A percentile compares a stretch with the other conserved stretches of the same genome.
phyloP scores from a whole-genome alignment of 441 rosid species.

The Biscutella laevigata region DNA sequence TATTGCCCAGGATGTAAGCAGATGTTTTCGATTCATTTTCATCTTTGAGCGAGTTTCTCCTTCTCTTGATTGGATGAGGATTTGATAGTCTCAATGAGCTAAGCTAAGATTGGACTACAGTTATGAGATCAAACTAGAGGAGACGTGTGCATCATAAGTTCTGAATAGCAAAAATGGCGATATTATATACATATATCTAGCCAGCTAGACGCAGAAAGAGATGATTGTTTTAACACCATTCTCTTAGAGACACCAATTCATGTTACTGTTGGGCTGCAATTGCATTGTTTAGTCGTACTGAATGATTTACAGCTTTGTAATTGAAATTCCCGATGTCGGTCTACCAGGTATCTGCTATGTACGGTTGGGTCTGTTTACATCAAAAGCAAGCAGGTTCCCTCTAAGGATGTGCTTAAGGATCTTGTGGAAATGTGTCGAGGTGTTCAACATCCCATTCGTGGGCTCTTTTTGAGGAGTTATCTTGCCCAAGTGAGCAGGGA shows the following conservation, averaged over 20 bases:
- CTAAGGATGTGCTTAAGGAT: constrained; percentile 74
- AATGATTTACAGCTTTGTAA: not conserved
- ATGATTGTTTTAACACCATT: not conserved
- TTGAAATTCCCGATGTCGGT: constrained; percentile 11
- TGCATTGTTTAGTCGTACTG: not conserved
- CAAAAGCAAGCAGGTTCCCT: constrained; percentile 70
- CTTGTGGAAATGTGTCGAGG: constrained; percentile 90
- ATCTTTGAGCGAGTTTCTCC: not conserved
- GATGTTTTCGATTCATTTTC: not conserved
- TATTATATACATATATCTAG: not conserved
- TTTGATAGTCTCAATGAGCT: not conserved
- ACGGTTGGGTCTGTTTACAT: constrained; percentile 92
- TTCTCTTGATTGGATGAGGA: not conserved
- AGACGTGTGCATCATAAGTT: too few species aligned
- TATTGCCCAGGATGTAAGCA: constrained; percentile 54
- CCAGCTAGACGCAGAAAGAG: constrained; percentile 1
- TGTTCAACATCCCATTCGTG: constrained; percentile 83
- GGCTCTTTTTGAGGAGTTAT: constrained; percentile 81
- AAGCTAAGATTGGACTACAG: not conserved
- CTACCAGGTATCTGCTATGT: constrained; percentile 73
- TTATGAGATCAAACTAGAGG: constrained; percentile 4
- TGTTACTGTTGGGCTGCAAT: constrained; percentile 3
- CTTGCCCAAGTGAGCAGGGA: constrained; percentile 85
- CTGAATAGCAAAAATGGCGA: too few species aligned
- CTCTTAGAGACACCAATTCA: not conserved